Evolutionary conservation across 2,329 filamentous ascomycete genomes (phyloP), one percentile per base, ranked within the genome.

Genomic region (Amylocarpus encephaloides): DNA sequence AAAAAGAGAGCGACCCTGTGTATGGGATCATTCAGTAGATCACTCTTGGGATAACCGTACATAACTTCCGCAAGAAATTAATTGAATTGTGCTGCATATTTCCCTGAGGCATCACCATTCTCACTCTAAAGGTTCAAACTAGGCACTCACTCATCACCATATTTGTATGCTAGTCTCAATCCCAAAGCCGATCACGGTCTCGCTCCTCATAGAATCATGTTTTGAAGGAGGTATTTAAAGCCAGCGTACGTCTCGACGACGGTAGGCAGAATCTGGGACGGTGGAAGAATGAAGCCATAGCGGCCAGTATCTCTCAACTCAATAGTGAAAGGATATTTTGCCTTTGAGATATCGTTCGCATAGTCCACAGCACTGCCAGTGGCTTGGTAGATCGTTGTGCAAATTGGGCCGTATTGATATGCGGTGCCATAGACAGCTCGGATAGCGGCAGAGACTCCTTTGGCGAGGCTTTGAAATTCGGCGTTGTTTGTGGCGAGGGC

Each of bases 351-450:
- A 51, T 72, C 70, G 47, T 66, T 64, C 0, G 69, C 67, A 41
- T 73, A 75, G 53, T 76, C 73, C 2, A 71, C 65, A 18, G 67
- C 69, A 41, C 64, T 66, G 9, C 73, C 73, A 11, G 69, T 69
- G 2, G 79, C 76, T 55, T 77, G 71, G 65, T 85, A 85, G 56
- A 85, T 80, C 29, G 79, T 83, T 38, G 67, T 67, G 65, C 82
- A 85, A 54, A 80, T 75, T 0, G 73, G 72, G 0, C 75, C 75
- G 16, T 62, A 55, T 34, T 59, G 51, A 62, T 68, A 71, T 49
- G 55, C 56, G 5, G 69, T 73, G 10, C 71, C 72, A 55, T 80
- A 76, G 2, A 78, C 74, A 0, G 77, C 75, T 41, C 74, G 66
- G 59, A 85, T 77, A 18, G 79, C 80, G 1, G 71, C 68, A 13